Evolutionary conservation across 1,284 basidiomycete species (phyloP), one percentile per base, ranked within the genome.

Genomic region (Cystobasidiaceae sp.): DNA sequence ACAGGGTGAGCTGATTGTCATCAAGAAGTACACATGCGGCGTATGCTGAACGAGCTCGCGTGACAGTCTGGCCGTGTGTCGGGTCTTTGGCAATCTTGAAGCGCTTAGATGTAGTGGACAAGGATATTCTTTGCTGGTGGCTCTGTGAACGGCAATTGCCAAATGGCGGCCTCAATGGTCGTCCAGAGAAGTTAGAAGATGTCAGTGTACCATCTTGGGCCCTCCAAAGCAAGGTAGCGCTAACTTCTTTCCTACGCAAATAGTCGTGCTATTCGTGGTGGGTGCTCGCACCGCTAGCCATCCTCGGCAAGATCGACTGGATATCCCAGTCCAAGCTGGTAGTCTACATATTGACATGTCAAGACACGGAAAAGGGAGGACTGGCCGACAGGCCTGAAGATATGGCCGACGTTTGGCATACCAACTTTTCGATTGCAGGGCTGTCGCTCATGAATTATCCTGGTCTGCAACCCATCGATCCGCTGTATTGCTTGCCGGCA

Each of bases 231-330:
- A n/a, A n/a, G 25, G 19, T 9, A 17, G 30, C 23, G 23, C 23
- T 28, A 17, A 6, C 30, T 39, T 4, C 69, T n/a, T n/a, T n/a
- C n/a, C n/a, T n/a, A n/a, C n/a, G n/a, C n/a, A n/a, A n/a, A n/a
- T n/a, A 93, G 91, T 90, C 96, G 2, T 98, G 96, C 79, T 98
- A 98, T 78, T 92, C 89, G 72, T 94, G 92, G 81, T 98, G 93
- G 93, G 92, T 94, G 4, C 82, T 98, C 2, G 93, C 93, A 0
- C 81, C 89, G 0, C 77, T 98, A 54, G 85, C 90, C 19, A 93
- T 97, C 66, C 78, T 98, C 39, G 83, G 86, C 48, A 90, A 87
- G 73, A 76, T 93, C 19, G 80, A 84, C 9, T 98, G 94, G 92
- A 96, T 98, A 73, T 88, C 97, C 75, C 81, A 85, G 0, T 82